Conservation (phyloP, 345 rosid genomes). For the Camelina sativa region DNA sequence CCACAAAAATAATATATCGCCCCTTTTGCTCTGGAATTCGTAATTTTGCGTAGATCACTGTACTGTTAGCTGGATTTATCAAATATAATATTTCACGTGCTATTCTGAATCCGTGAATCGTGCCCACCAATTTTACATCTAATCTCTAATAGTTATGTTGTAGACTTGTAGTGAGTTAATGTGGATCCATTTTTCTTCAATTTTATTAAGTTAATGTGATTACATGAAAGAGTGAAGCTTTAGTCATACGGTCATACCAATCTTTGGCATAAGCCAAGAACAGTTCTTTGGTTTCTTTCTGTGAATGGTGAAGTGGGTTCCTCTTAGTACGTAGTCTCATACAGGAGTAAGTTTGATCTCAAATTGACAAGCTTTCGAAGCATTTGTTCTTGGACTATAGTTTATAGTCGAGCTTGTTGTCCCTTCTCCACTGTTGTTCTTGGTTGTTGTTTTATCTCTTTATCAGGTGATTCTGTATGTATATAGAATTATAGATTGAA, state of each 20-base stretch:
- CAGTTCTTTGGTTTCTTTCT: not conserved
- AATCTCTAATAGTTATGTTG: constrained; percentile 5
- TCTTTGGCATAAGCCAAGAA: not conserved
- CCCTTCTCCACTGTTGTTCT: not conserved
- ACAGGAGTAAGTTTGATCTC: not conserved
- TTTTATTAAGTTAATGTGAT: no score
- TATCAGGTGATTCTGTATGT: not conserved
- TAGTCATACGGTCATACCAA: not conserved
- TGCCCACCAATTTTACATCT: constrained; percentile 37
- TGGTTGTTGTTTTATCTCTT: not conserved
- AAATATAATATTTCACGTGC: constrained; percentile 43
- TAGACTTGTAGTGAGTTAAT: constrained; percentile 29
- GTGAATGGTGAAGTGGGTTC: not conserved
- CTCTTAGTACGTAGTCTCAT: not conserved
- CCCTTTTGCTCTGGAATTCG: constrained; percentile 35
- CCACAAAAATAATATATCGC: not conserved
- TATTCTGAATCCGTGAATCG: constrained; percentile 30
- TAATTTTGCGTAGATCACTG: constrained; percentile 38
- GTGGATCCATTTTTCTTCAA: constrained; percentile 24
- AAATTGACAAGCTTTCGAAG: not conserved
- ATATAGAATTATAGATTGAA: not conserved
- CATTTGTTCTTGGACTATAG: not conserved
- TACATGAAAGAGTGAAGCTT: no score
- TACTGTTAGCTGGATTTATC: constrained; percentile 40
- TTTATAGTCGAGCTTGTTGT: not conserved